These are phyloP conservation scores for Xanthoparmelia taractica DNA, from an alignment of 495 filamentous ascomycete genomes.

Conservation along the genomic window DNA sequence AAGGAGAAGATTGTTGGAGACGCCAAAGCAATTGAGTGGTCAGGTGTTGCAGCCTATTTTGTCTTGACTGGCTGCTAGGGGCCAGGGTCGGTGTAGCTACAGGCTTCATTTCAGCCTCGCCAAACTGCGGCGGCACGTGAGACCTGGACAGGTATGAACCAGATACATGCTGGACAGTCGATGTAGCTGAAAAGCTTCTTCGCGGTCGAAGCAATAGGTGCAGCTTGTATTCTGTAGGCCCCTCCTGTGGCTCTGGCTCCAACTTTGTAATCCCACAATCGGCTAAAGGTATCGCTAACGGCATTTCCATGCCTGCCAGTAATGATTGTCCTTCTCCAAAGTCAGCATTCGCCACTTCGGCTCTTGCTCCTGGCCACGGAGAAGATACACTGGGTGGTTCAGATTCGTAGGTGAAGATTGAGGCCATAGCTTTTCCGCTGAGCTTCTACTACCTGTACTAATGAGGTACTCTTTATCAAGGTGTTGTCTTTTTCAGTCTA, in stretches of 20 bases:
- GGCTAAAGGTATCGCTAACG: slow-evolving; percentile 48
- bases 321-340: not conserved
- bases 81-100: slow-evolving; percentile 31
- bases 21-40: slow-evolving; percentile 95
- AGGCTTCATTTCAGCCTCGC: not conserved
- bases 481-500: slow-evolving; percentile 20
- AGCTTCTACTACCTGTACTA: not conserved
- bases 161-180: slow-evolving; percentile 51
- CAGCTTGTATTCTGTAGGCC: slow-evolving; percentile 92
- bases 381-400: slow-evolving; percentile 81
- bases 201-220: slow-evolving; percentile 80
- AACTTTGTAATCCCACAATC: slow-evolving; percentile 69
- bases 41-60: slow-evolving; percentile 78
- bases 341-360: not conserved
- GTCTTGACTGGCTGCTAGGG: slow-evolving; percentile 53
- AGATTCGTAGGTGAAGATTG: slow-evolving; percentile 90
- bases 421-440: slow-evolving; percentile 57
- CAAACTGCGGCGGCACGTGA: slow-evolving; percentile 18
- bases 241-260: slow-evolving; percentile 86
- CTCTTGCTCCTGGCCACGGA: slow-evolving; percentile 62
- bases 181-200: slow-evolving; percentile 57
- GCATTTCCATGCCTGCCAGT: slow-evolving; percentile 21
- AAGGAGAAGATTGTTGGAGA: slow-evolving; percentile 86
- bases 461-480: slow-evolving; percentile 11
- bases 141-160: slow-evolving; percentile 52